These are phyloP conservation scores for Eutypella sp. DNA, from an alignment of 2,329 filamentous ascomycete genomes.

Conservation along the genomic window DNA sequence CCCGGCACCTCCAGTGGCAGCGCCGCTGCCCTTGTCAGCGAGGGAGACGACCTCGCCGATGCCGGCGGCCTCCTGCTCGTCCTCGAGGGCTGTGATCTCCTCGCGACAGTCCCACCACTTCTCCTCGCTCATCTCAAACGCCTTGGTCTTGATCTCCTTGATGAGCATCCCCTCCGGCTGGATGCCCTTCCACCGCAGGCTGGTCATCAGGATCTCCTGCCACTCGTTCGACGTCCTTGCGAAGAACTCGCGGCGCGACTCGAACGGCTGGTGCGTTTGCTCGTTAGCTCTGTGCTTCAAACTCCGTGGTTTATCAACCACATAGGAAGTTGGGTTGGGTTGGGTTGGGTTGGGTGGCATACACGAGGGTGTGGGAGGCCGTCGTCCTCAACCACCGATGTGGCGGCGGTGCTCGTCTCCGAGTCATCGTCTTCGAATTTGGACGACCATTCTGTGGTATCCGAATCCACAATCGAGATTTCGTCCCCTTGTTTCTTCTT, in stretches of 20 bases:
- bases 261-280: slow-evolving; percentile 63
- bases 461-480: slow-evolving; percentile 33
- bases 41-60: slow-evolving; percentile 93
- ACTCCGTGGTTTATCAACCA: no score
- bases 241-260: slow-evolving; percentile 89
- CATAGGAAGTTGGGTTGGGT: background rate
- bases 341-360: slow-evolving; percentile 19
- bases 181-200: slow-evolving; percentile 62
- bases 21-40: slow-evolving; percentile 61
- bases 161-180: slow-evolving; percentile 64
- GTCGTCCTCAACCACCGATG: slow-evolving; percentile 55
- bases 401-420: slow-evolving; percentile 39
- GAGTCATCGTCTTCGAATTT: slow-evolving; percentile 40
- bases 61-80: slow-evolving; percentile 91
- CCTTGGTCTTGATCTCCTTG: slow-evolving; percentile 90
- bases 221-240: slow-evolving; percentile 80
- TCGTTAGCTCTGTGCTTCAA: no score
- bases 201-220: slow-evolving; percentile 81
- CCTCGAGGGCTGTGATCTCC: slow-evolving; percentile 85
- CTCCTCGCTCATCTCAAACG: slow-evolving; percentile 86
- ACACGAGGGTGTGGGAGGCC: slow-evolving; percentile 66
- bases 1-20: slow-evolving; percentile 43
- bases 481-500: slow-evolving; percentile 48
- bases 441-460: slow-evolving; percentile 25
- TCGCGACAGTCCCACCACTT: slow-evolving; percentile 99